These are phyloP conservation scores for Potentilla sterilis DNA, from an alignment of 306 rosid species.

Conservation along the genomic window DNA sequence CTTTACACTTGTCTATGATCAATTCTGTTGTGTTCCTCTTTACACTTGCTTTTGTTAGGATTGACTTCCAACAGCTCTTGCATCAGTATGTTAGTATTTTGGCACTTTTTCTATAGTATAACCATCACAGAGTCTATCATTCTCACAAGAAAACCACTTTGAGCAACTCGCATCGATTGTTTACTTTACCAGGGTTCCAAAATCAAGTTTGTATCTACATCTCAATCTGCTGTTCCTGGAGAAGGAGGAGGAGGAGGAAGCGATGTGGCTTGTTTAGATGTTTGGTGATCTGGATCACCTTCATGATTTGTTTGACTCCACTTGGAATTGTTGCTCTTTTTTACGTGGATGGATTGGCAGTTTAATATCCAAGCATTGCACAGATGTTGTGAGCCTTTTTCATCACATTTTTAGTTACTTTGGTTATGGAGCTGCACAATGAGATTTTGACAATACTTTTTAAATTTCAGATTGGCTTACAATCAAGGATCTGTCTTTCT, in stretches of 20 bases:
- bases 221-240: constrained; percentile 26
- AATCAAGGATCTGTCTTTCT: constrained; percentile 36
- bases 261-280: constrained; percentile 38
- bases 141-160: no score
- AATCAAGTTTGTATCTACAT: neutral
- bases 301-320: constrained; percentile 34
- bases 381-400: constrained; percentile 34
- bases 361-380: constrained; percentile 31
- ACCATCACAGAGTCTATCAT: no score
- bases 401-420: neutral
- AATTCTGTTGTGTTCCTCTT: no score
- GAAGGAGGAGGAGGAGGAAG: constrained; percentile 36
- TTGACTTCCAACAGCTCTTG: no score
- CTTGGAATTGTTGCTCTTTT: constrained; percentile 37
- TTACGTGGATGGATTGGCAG: constrained; percentile 46
- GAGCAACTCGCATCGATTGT: no score
- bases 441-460: constrained; percentile 21
- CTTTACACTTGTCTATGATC: no score
- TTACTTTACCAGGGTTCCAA: no score
- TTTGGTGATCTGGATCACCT: constrained; percentile 40
- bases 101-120: no score
- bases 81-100: no score
- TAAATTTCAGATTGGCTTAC: constrained; percentile 45
- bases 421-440: constrained; percentile 22
- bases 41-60: no score